Conservation (phyloP, 352 stramenopile species). For the Pythium periplocum region DNA sequence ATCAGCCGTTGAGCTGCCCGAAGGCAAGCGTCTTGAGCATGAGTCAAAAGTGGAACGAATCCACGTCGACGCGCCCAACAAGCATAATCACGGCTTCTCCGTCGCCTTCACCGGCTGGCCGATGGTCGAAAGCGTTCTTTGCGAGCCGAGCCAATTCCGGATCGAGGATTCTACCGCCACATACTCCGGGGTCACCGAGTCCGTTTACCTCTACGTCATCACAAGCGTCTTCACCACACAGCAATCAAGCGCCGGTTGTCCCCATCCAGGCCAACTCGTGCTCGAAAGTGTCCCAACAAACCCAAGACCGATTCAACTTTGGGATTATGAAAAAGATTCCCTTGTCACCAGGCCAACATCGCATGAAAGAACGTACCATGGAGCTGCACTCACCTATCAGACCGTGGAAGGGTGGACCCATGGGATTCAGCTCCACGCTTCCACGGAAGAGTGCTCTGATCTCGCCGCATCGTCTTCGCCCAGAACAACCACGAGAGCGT, state of each 20-base stretch:
- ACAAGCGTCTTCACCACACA: conserved; percentile 10
- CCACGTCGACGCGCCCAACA: too few relatives aligned
- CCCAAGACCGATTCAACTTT: conserved; percentile 12
- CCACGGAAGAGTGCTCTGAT: conserved; percentile 1
- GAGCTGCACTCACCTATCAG: too few relatives aligned
- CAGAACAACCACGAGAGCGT: too few relatives aligned
- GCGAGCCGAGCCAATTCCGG: conserved; percentile 6
- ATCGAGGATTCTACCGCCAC: not conserved
- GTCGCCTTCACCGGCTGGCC: not conserved
- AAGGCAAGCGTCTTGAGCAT: conserved; percentile 6
- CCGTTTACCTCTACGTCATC: too few relatives aligned
- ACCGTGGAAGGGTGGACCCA: too few relatives aligned
- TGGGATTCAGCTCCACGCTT: too few relatives aligned
- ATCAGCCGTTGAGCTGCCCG: conserved; percentile 18
- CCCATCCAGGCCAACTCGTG: not conserved
- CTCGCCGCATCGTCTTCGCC: not conserved
- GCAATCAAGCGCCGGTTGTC: conserved; percentile 4
- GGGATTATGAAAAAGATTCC: conserved; percentile 1
- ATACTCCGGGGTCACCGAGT: too few relatives aligned
- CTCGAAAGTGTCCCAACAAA: too few relatives aligned
- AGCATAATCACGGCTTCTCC: too few relatives aligned
- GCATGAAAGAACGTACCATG: too few relatives aligned
- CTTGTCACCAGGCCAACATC: too few relatives aligned
- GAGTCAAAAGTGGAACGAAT: too few relatives aligned
- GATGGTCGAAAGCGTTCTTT: conserved; percentile 18